Conservation (phyloP, 2,329 filamentous ascomycete species). For the Fusarium bactridioides region DNA sequence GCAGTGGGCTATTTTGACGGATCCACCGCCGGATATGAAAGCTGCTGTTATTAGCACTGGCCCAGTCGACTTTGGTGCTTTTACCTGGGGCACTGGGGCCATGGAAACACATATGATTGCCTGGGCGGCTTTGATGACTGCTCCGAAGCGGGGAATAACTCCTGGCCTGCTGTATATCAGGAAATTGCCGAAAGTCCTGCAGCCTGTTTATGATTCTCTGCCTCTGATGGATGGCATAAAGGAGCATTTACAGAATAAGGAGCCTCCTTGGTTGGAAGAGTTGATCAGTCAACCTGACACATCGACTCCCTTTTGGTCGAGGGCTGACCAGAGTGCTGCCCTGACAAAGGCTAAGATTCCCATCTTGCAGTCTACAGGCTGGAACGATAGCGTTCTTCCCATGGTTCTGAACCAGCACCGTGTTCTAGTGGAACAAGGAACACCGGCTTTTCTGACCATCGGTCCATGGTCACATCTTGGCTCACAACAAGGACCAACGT, state of each 20-base stretch:
- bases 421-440: not conserved
- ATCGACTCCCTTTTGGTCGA: not conserved
- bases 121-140: not conserved
- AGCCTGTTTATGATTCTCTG: not conserved
- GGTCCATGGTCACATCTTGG: not conserved
- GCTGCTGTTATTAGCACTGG: not conserved
- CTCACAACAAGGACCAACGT: not conserved
- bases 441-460: not conserved
- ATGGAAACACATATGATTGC: not conserved
- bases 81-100: not conserved
- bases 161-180: not conserved
- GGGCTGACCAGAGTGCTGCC: not conserved
- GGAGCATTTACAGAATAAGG: not conserved
- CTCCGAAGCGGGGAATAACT: not conserved
- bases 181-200: accelerated
- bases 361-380: not conserved
- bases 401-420: not conserved
- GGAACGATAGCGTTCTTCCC: not conserved
- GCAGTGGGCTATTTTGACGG: not conserved
- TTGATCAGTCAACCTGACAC: not conserved
- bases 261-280: not conserved
- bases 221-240: not conserved
- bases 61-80: not conserved
- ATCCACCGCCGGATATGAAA: not conserved
- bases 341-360: not conserved